A percentile compares a stretch with the other conserved stretches of the same genome.
These are phyloP conservation scores for Fagopyrum esculentum DNA, from an alignment of 148 eudicot species.

Conservation along the genomic window DNA sequence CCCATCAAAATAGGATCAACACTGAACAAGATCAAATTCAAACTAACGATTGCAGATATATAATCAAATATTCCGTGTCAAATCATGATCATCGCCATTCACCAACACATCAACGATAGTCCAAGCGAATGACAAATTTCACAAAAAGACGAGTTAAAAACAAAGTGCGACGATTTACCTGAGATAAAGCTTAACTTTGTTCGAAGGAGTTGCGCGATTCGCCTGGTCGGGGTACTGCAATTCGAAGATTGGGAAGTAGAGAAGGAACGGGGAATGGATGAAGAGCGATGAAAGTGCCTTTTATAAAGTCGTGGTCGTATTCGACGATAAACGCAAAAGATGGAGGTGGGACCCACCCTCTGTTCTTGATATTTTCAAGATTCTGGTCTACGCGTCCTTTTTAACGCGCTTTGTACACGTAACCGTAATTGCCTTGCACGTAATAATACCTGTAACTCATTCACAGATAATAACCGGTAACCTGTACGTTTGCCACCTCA, in stretches of 20 bases:
- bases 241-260: not conserved
- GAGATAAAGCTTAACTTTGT: not conserved
- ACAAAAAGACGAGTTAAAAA: not conserved
- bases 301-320: not conserved
- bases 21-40: not conserved
- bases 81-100: not conserved
- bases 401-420: conserved; percentile 4
- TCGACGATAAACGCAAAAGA: not conserved
- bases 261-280: not conserved
- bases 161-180: not conserved
- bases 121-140: not conserved
- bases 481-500: too few relatives aligned
- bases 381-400: not conserved
- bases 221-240: not conserved
- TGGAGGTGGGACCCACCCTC: not conserved
- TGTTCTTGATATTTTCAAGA: not conserved
- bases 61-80: not conserved
- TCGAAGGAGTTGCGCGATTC: not conserved
- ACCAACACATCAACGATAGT: not conserved
- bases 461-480: too few relatives aligned
- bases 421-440: too few relatives aligned
- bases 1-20: not conserved
- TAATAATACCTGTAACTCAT: too few relatives aligned
- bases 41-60: not conserved
- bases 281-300: not conserved